A percentile compares a stretch with the other conserved stretches of the same genome.
These are phyloP conservation scores for Salicornia ramosissima DNA, from an alignment of 148 eudicot species.

Conservation along the genomic window DNA sequence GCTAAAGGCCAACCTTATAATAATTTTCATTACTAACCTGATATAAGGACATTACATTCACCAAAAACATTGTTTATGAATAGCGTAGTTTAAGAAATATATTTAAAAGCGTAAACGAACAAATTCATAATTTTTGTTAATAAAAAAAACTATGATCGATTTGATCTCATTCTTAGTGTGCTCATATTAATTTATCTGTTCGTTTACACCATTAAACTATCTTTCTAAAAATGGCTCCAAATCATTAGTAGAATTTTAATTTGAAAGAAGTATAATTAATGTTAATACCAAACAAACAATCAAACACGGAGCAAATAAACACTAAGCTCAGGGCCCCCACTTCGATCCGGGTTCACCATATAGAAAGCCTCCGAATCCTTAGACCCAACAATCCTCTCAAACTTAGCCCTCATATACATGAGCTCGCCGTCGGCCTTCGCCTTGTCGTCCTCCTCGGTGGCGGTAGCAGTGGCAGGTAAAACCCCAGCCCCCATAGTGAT, in stretches of 20 bases:
- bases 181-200: no score
- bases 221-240: no score
- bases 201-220: neutral
- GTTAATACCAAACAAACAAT: neutral
- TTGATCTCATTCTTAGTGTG: no score
- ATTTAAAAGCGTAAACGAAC: no score
- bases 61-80: no score
- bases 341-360: slow-evolving; percentile 92
- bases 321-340: slow-evolving; percentile 84
- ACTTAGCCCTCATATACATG: slow-evolving; percentile 92
- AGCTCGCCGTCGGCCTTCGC: slow-evolving; percentile 51
- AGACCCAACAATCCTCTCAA: slow-evolving; percentile 86
- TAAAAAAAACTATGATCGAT: no score
- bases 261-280: neutral
- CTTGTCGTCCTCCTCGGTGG: neutral
- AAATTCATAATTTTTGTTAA: no score
- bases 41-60: no score
- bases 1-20: no score
- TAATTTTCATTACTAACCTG: neutral
- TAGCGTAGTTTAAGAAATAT: no score
- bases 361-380: slow-evolving; percentile 92
- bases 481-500: slow-evolving; percentile 97
- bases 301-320: slow-evolving; percentile 56
- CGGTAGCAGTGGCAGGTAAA: slow-evolving; percentile 37
- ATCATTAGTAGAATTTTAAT: neutral